Percentiles rank a stretch among this genome's conserved stretches.
Conservation (phyloP, 768 basidiomycete genomes). For the Phanerodontia chrysosporium region DNA sequence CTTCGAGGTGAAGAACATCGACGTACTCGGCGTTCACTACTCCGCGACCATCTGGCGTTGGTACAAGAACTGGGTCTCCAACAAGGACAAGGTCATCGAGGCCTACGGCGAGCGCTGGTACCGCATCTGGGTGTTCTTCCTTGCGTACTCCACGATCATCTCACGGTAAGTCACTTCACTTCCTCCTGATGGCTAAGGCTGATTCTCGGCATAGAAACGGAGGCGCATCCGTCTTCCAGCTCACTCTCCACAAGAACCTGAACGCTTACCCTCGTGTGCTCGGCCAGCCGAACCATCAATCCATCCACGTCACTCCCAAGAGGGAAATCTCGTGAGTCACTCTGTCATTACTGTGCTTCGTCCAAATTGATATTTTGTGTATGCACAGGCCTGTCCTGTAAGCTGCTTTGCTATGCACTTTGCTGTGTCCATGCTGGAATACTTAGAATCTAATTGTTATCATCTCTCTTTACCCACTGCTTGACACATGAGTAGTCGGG, state of each 20-base stretch:
- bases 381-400: too few species aligned
- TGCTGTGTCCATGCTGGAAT: too few species aligned
- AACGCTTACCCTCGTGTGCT: conserved; percentile 92
- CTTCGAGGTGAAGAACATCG: conserved; percentile 94
- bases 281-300: conserved; percentile 77
- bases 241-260: conserved; percentile 97
- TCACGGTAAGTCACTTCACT: conserved; percentile 47
- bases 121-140: conserved; percentile 95
- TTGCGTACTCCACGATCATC: conserved; percentile 85
- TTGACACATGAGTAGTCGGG: too few species aligned
- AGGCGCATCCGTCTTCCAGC: conserved; percentile 89
- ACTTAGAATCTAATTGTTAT: too few species aligned
- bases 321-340: conserved; percentile 44
- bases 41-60: conserved; percentile 85
- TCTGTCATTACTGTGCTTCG: not conserved
- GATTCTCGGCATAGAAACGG: conserved; percentile 61
- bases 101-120: conserved; percentile 95
- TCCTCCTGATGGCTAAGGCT: not conserved
- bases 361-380: too few species aligned
- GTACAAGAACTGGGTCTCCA: conserved; percentile 97
- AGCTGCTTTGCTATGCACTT: too few species aligned
- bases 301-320: conserved; percentile 63
- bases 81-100: conserved; percentile 84
- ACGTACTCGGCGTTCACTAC: conserved; percentile 97
- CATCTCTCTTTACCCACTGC: too few species aligned